Evolutionary conservation across 2,329 filamentous ascomycete genomes (phyloP).

Genomic region (Trichophyton rubrum): DNA sequence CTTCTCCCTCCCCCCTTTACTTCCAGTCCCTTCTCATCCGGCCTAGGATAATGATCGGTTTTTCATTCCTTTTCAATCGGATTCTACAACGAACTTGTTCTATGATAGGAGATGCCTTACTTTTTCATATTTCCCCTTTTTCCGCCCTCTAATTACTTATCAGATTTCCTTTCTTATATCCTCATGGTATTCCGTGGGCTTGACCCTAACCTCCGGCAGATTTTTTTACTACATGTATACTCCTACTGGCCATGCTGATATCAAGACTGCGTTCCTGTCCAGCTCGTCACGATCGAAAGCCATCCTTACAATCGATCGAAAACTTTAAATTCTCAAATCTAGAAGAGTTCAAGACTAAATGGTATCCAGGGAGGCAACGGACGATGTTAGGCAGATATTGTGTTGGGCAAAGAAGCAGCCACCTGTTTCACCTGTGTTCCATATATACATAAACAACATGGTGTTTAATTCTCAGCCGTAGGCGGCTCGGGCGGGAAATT

Average conservation of each 20-base stretch:
- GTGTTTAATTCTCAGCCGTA: neutral
- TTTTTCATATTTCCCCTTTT: neutral
- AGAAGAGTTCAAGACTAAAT: neutral
- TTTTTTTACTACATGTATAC: neutral
- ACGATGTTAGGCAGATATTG: neutral
- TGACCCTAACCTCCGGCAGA: neutral
- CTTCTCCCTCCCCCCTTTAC: constrained; percentile 8
- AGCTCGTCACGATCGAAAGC: neutral
- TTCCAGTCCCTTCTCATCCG: constrained; percentile 3
- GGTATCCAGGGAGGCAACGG: neutral
- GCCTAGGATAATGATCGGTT: constrained; percentile 8
- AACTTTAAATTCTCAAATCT: neutral
- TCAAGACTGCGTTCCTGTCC: neutral
- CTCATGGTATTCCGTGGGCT: constrained; percentile 1
- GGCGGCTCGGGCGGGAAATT: neutral
- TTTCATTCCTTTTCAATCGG: constrained; percentile 13
- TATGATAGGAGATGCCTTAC: constrained; percentile 10
- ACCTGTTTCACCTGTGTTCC: neutral
- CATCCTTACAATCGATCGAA: neutral
- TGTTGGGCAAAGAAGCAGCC: neutral
- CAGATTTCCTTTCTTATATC: neutral
- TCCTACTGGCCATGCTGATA: neutral
- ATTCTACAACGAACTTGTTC: neutral
- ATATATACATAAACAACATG: neutral
- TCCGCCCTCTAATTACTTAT: constrained; percentile 3